A percentile compares a stretch with the other conserved stretches of the same genome.
Evolutionary conservation across 441 rosid genomes (phyloP).

Genomic region (Hura crepitans): DNA sequence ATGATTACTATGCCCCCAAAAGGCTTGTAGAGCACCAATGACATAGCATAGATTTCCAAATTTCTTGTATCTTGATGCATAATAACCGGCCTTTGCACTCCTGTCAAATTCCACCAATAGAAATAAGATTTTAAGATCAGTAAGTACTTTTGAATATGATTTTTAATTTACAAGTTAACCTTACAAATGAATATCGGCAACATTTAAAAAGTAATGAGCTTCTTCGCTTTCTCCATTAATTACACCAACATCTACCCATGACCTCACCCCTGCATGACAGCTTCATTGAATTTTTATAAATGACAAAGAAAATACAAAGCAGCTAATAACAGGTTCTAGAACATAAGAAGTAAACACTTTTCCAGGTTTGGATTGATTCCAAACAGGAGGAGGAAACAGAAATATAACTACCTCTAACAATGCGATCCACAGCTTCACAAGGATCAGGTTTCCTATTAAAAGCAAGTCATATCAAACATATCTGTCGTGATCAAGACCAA

Average conservation of each 20-base stretch:
- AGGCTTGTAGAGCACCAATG: constrained; percentile 84
- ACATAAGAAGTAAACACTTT: constrained; percentile 6
- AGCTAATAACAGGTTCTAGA: not conserved
- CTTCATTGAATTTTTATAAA: constrained; percentile 18
- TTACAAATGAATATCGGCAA: constrained; percentile 97
- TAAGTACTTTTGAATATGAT: constrained; percentile 1
- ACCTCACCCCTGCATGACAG: constrained; percentile 56
- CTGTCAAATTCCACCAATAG: constrained; percentile 40
- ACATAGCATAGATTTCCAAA: constrained; percentile 82
- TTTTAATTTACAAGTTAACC: constrained; percentile 29
- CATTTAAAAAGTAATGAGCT: constrained; percentile 75
- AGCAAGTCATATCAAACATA: constrained; percentile 15
- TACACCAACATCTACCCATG: constrained; percentile 68
- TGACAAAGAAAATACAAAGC: constrained; percentile 2
- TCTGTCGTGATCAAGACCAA: constrained; percentile 18
- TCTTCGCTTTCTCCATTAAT: constrained; percentile 48
- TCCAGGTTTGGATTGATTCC: constrained; percentile 11
- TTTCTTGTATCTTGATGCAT: constrained; percentile 68
- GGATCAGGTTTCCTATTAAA: constrained; percentile 78
- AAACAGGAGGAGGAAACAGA: not conserved
- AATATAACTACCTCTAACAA: constrained; percentile 56
- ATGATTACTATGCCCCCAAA: constrained; percentile 71
- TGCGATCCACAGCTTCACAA: constrained; percentile 72
- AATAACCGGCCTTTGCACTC: constrained; percentile 96
- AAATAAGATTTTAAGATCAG: constrained; percentile 23